These are phyloP conservation scores for Irpex sp. DNA, from an alignment of 1,284 basidiomycete species.

Conservation along the genomic window DNA sequence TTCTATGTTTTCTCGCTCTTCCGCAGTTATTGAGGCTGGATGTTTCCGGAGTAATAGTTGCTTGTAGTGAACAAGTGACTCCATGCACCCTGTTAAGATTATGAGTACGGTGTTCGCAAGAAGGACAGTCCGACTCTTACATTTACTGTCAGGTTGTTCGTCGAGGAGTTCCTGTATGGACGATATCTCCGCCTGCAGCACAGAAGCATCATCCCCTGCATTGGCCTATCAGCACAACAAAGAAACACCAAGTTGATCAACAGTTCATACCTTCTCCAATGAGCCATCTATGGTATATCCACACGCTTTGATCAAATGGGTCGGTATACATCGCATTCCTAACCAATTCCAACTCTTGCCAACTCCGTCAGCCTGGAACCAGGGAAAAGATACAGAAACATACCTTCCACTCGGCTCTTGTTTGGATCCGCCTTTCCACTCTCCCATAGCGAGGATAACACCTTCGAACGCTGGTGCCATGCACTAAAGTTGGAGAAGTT, in stretches of 20 bases:
- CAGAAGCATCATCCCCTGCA: slow-evolving; percentile 42
- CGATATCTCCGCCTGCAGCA: slow-evolving; percentile 74
- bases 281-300: slow-evolving; percentile 98
- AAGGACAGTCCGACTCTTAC: too few relatives aligned
- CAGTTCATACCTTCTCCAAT: slow-evolving; percentile 60
- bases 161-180: slow-evolving; percentile 82
- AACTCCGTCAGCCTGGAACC: neutral
- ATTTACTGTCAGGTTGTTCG: slow-evolving; percentile 91
- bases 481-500: slow-evolving; percentile 99
- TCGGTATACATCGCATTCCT: slow-evolving; percentile 96
- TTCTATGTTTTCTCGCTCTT: slow-evolving; percentile 33
- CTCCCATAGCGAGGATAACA: slow-evolving; percentile 68
- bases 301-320: slow-evolving; percentile 92
- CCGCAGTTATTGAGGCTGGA: slow-evolving; percentile 16
- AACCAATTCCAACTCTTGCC: slow-evolving; percentile 84
- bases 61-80: slow-evolving; percentile 84
- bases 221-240: neutral
- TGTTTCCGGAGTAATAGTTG: slow-evolving; percentile 47
- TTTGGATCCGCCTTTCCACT: slow-evolving; percentile 43
- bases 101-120: neutral
- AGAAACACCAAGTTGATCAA: neutral
- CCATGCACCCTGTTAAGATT: slow-evolving; percentile 75
- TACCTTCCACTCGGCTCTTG: slow-evolving; percentile 63
- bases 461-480: slow-evolving; percentile 95
- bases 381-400: slow-evolving; percentile 13